Evolutionary conservation across 140 eudicot species (phyloP), one percentile per base, ranked within the genome.

Genomic region (Erigeron philadelphicus): DNA sequence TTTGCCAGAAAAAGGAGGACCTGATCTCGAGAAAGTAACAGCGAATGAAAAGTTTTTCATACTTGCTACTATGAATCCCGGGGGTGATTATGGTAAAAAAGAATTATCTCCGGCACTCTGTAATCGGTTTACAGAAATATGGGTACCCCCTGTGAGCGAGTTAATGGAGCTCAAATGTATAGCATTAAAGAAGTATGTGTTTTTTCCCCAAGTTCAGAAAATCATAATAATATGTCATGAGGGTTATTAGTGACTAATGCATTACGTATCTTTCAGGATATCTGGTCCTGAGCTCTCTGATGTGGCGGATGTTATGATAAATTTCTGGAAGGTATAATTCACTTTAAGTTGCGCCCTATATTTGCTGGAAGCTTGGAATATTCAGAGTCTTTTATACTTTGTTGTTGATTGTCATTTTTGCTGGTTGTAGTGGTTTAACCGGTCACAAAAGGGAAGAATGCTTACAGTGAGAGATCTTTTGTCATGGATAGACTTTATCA

Each of bases 1-100:
- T 40, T 87, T 93, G 86, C 94, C 99, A 54, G 99, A 93, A 83
- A 93, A 87, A 70, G 99, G 99, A 43, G 99, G 96, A 3, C 57
- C 86, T 11, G 79, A 89, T 69, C 87, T 89, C 68, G 96, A 93
- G 85, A 82, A 67, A 60, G 70, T 93, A 59, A 88, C 79, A 55
- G 99, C 96, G 70, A 90, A 93, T 79, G 84, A 84, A 8, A 77
- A 87, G 23, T 93, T 93, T 83, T 89, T 93, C 76, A 78, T 93
- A 63, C 94, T 93, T 59, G 99, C 99, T 31, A 93, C 99, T 15
- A 93, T 93, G 99, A 93, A 93, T 63, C 99, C 99, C 70, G 99
- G 99, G 53, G 99, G 99, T 43, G 99, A 93, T 75, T 89, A 81
- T 79, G 99, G 99, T 45, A 93, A 93, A 67, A 93, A 93, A 67